Evolutionary conservation across 2,329 filamentous ascomycete genomes (phyloP).

Genomic region (Aureobasidium sp.): DNA sequence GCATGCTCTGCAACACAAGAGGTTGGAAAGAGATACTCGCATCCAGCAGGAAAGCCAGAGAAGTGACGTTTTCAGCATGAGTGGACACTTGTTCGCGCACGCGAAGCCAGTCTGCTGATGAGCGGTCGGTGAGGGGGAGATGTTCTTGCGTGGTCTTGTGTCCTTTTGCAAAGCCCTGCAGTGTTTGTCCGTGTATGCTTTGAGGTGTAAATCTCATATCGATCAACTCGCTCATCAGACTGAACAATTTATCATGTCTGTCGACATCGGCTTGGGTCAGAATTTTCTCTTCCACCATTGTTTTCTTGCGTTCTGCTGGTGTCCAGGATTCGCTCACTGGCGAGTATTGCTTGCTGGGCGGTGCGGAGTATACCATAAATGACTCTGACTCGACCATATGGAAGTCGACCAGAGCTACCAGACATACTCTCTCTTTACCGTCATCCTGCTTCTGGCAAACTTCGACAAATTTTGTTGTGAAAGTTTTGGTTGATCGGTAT

Average conservation of each 20-base stretch:
- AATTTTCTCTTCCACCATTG: slow-evolving; percentile 19
- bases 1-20: slow-evolving; percentile 34
- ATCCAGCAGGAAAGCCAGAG: slow-evolving; percentile 39
- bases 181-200: slow-evolving; percentile 37
- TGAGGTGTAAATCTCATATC: slow-evolving; percentile 31
- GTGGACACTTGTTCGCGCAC: slow-evolving; percentile 17
- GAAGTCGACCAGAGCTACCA: slow-evolving; percentile 41
- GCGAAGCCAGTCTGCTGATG: slow-evolving; percentile 37
- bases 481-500: slow-evolving; percentile 39
- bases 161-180: slow-evolving; percentile 32
- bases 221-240: slow-evolving; percentile 23
- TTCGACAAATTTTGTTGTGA: slow-evolving; percentile 40
- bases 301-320: slow-evolving; percentile 13
- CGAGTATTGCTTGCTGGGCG: slow-evolving; percentile 27
- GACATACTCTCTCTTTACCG: slow-evolving; percentile 30
- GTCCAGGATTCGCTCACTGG: slow-evolving; percentile 21
- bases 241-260: slow-evolving; percentile 24
- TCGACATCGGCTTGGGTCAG: slow-evolving; percentile 20
- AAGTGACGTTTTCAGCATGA: slow-evolving; percentile 28
- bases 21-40: slow-evolving; percentile 37
- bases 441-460: slow-evolving; percentile 34
- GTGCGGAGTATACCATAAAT: slow-evolving; percentile 31
- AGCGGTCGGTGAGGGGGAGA: slow-evolving; percentile 30
- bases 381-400: slow-evolving; percentile 32
- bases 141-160: slow-evolving; percentile 28